phyloP scores from a whole-genome alignment of 495 filamentous ascomycete genomes.

The Parmelia sp. region DNA sequence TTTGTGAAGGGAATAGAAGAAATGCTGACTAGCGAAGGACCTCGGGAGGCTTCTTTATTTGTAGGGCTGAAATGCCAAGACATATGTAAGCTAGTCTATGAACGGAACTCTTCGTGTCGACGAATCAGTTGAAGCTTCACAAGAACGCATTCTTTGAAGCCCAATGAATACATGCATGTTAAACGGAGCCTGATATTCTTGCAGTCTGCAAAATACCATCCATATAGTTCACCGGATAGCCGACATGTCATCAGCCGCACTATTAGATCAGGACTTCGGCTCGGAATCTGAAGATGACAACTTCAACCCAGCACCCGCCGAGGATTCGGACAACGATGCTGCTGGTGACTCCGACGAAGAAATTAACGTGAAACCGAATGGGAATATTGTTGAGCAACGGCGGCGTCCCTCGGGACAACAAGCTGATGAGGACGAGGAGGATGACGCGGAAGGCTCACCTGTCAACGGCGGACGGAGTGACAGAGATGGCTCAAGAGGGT shows the following conservation, averaged over 20 bases:
- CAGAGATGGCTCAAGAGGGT: not conserved
- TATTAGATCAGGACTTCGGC: constrained; percentile 53
- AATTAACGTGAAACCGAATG: constrained; percentile 1
- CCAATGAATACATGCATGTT: not conserved
- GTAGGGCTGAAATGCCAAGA: constrained; percentile 9
- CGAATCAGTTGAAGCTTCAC: constrained; percentile 8
- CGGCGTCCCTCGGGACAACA: constrained; percentile 6
- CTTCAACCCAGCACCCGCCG: constrained; percentile 66
- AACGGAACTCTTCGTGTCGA: not conserved
- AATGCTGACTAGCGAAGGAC: no score
- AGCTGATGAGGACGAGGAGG: constrained; percentile 35
- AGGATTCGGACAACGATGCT: constrained; percentile 63
- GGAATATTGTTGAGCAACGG: constrained; percentile 11
- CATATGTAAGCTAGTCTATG: constrained; percentile 7
- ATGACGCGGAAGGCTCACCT: constrained; percentile 37
- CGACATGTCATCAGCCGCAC: constrained; percentile 16
- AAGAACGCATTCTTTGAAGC: constrained; percentile 6
- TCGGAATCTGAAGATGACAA: constrained; percentile 77
- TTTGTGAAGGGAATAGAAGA: not conserved
- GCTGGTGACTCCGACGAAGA: constrained; percentile 27
- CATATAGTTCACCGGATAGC: not conserved
- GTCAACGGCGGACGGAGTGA: constrained; percentile 18
- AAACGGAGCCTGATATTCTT: not conserved
- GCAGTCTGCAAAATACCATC: not conserved
- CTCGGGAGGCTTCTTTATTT: no score